A percentile compares a stretch with the other conserved stretches of the same genome.
Conservation (phyloP, 139 green algal genomes). For the Deuterostichococcus epilithicus region DNA sequence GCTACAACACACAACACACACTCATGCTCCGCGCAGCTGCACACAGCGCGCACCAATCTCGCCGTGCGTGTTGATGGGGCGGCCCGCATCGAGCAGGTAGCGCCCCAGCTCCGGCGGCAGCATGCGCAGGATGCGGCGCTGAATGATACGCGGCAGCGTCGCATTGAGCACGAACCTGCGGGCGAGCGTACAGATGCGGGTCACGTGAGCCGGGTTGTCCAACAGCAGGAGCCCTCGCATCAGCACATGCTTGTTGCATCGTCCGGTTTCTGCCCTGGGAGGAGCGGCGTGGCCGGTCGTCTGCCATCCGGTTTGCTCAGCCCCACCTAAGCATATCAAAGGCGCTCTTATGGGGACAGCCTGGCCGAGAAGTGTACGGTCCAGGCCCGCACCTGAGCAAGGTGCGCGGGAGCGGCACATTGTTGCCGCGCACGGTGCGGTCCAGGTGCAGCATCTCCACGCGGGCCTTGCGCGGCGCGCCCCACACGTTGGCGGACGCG, state of each 20-base stretch:
- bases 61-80: constrained; percentile 35
- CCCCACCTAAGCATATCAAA: no score
- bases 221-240: no score
- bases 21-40: constrained; percentile 12
- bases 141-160: constrained; percentile 41
- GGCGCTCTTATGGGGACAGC: no score
- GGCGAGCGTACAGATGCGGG: not conserved
- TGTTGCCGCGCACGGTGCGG: constrained; percentile 38
- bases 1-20: constrained; percentile 18
- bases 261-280: no score
- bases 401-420: constrained; percentile 57
- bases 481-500: not conserved
- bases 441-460: constrained; percentile 55
- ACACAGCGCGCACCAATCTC: constrained; percentile 34
- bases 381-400: constrained; percentile 29
- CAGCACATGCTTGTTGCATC: no score
- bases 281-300: no score
- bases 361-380: no score
- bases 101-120: constrained; percentile 55
- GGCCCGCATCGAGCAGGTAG: constrained; percentile 41
- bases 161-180: constrained; percentile 40
- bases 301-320: no score
- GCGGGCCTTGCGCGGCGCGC: not conserved
- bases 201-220: no score
- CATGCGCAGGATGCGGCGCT: constrained; percentile 33